Evolutionary conservation across 495 filamentous ascomycete species (phyloP).

Genomic region (Neurospora sp.): DNA sequence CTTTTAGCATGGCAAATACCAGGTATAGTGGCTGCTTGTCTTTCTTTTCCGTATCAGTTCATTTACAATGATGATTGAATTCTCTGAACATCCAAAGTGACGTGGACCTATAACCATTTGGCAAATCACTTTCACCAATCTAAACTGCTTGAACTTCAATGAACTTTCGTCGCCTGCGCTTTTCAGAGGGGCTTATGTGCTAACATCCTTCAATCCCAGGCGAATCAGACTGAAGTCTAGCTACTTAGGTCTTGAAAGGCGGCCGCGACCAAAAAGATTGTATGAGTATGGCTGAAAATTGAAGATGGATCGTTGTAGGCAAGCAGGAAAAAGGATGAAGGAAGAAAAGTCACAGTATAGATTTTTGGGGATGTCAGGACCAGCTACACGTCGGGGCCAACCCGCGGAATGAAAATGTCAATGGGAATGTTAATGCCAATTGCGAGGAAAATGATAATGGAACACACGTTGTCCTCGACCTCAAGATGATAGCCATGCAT

Average conservation of each 20-base stretch:
- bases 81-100: background rate
- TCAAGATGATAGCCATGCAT: background rate
- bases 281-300: background rate
- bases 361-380: background rate
- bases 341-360: background rate
- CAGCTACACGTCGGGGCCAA: background rate
- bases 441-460: background rate
- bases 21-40: background rate
- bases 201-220: background rate
- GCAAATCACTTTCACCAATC: background rate
- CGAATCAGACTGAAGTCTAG: background rate
- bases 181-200: background rate
- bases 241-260: background rate
- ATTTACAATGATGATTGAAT: background rate
- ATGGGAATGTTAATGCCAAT: background rate
- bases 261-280: background rate
- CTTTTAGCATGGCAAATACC: background rate
- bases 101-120: background rate
- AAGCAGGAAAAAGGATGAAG: background rate
- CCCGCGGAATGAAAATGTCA: background rate
- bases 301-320: background rate
- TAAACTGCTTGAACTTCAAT: background rate
- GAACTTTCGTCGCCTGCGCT: background rate
- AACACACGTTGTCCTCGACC: background rate
- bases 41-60: background rate